Base-by-base conservation (phyloP, 2,329 filamentous ascomycete genomes). In the Mollisiaceae sp. region DNA sequence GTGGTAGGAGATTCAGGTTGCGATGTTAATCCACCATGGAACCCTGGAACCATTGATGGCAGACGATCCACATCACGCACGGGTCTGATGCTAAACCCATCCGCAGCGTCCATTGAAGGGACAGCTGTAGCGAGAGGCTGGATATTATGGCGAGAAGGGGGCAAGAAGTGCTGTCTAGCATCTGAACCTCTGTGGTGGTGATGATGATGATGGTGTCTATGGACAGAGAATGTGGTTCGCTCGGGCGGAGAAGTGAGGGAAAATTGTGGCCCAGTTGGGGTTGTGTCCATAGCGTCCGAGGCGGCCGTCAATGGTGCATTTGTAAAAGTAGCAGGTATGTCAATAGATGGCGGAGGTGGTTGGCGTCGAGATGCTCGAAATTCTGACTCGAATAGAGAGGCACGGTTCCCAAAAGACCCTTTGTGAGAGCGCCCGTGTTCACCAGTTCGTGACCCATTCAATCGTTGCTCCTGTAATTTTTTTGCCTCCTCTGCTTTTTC, bases 1-100 rank as follows among this genome's bases (percentile, higher is more conserved):
- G 93, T 97, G 8, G 92, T 95, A 0, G 93, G 93, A 14, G 93
- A 97, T 64, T 94, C 91, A 9, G 95, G 95, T 76, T 97, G 94
- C n/a, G 94, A 97, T 50, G 86, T 85, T 62, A 93, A 80, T 61
- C 91, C 89, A 12, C 85, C 83, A 68, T 91, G 86, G 62, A 89
- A 82, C 47, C 89, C 85, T 8, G 90, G 86, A 54, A 90, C 83
- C 89, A 95, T 96, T 60, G 91, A 95, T 56, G 91, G 92, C 65
- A 95, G 85, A 66, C 93, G 88, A 76, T 98, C 93, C 54, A 87
- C 83, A 75, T 96, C 92, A 71, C 92, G 89, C 41, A 94, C 90
- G 8, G 91, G 92, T 60, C 93, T 87, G 66, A 95, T 75, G 32
- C 84, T 86, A 75, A 95, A 94, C 3, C 86, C 86, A 75, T 94